These are phyloP conservation scores for Trametes sanguinea DNA, from an alignment of 768 basidiomycete species.

Conservation along the genomic window DNA sequence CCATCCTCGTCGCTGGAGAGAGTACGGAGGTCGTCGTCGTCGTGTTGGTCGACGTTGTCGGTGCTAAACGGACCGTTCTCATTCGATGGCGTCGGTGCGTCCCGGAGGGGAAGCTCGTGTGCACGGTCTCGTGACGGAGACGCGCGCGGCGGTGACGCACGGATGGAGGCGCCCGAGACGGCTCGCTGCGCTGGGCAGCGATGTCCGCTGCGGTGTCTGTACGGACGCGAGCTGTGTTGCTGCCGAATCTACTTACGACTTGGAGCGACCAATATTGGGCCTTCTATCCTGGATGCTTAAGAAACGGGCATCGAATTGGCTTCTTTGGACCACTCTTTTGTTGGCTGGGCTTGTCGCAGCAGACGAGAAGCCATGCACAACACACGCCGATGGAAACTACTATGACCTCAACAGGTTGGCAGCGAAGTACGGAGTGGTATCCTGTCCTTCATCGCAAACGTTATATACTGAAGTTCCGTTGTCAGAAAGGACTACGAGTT, in stretches of 20 bases:
- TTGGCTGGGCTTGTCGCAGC: slow-evolving; percentile 20
- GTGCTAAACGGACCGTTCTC: slow-evolving; percentile 34
- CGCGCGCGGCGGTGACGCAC: neutral
- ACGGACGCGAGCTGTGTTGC: slow-evolving; percentile 4
- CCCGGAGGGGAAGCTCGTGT: slow-evolving; percentile 19
- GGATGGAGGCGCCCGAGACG: neutral
- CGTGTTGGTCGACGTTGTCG: slow-evolving; percentile 30
- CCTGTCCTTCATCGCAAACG: neutral
- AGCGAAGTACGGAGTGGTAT: slow-evolving; percentile 45
- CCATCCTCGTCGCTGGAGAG: slow-evolving; percentile 51
- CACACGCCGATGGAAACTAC: slow-evolving; percentile 55
- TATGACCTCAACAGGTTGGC: slow-evolving; percentile 69
- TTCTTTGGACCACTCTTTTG: slow-evolving; percentile 9
- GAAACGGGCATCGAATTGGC: neutral
- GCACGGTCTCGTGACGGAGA: slow-evolving; percentile 21
- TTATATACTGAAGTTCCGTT: slow-evolving; percentile 17
- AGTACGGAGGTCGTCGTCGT: slow-evolving; percentile 27
- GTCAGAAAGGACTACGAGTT: slow-evolving; percentile 67
- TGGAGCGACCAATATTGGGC: neutral
- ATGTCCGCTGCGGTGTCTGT: slow-evolving; percentile 9
- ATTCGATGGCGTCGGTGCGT: slow-evolving; percentile 28
- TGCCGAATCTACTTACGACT: neutral
- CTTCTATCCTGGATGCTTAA: slow-evolving; percentile 5
- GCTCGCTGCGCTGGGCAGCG: slow-evolving; percentile 2
- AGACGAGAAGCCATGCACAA: slow-evolving; percentile 62